phyloP scores from a whole-genome alignment of 148 eudicot genomes.

The Rhododendron kiyosumense region DNA sequence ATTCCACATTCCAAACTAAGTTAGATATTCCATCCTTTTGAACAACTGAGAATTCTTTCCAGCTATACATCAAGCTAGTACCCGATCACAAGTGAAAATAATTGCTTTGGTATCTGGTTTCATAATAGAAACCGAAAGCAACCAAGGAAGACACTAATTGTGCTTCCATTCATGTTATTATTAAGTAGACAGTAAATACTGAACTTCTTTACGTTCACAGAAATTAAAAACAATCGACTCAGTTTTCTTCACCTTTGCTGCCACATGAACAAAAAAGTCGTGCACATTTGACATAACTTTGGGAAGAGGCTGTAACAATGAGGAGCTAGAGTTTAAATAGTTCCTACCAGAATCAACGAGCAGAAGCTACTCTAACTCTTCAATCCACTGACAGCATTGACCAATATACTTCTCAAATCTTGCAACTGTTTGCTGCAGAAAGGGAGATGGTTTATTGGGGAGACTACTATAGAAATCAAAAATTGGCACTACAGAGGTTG shows the following conservation, averaged over 20 bases:
- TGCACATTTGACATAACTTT: background rate
- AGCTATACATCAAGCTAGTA: background rate
- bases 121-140: no score
- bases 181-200: no score
- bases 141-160: no score
- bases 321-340: conserved; percentile 41
- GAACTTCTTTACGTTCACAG: no score
- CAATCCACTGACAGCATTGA: conserved; percentile 88
- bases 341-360: conserved; percentile 62
- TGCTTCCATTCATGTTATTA: no score
- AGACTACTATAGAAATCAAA: conserved; percentile 83
- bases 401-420: conserved; percentile 79
- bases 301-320: conserved; percentile 85
- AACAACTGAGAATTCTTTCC: no score
- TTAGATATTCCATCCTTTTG: no score
- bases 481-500: background rate
- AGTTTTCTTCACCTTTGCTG: no score
- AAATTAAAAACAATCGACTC: no score
- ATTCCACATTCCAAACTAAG: no score
- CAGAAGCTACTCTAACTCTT: conserved; percentile 88
- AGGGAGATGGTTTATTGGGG: conserved; percentile 85
- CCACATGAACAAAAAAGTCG: no score
- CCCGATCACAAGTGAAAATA: background rate
- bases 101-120: background rate
- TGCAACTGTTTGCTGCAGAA: conserved; percentile 69